phyloP scores from a whole-genome alignment of 352 stramenopile species.

The Phytopythium kandeliae region DNA sequence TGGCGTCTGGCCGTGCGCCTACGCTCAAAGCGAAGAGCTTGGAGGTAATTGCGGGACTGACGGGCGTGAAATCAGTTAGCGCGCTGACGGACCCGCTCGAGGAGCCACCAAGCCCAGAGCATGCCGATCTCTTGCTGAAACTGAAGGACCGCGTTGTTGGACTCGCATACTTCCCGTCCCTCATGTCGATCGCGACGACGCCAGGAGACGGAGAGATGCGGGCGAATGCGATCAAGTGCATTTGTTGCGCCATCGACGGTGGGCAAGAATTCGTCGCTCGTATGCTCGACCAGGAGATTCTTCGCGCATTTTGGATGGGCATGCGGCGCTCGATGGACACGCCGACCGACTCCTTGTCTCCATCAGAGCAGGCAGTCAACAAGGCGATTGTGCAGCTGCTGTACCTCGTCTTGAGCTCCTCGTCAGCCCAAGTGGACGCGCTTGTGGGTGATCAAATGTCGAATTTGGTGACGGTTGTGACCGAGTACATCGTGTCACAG shows the following conservation, averaged over 20 bases:
- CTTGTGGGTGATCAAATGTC: slow-evolving; percentile 54
- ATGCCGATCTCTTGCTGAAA: slow-evolving; percentile 37
- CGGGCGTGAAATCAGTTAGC: slow-evolving; percentile 43
- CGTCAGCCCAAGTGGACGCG: slow-evolving; percentile 38
- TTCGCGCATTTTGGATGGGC: slow-evolving; percentile 57
- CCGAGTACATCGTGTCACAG: slow-evolving; percentile 59
- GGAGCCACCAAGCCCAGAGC: slow-evolving; percentile 30
- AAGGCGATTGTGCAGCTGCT: slow-evolving; percentile 56
- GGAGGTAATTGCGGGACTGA: slow-evolving; percentile 45
- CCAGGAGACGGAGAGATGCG: slow-evolving; percentile 36
- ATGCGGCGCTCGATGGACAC: slow-evolving; percentile 62
- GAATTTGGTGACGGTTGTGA: slow-evolving; percentile 62
- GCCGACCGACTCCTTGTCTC: slow-evolving; percentile 20
- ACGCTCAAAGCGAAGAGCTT: slow-evolving; percentile 46
- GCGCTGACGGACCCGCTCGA: slow-evolving; percentile 38
- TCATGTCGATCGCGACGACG: slow-evolving; percentile 60
- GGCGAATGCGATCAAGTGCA: slow-evolving; percentile 60
- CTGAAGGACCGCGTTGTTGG: slow-evolving; percentile 62
- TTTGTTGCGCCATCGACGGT: slow-evolving; percentile 54
- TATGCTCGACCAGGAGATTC: slow-evolving; percentile 72
- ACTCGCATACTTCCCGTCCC: slow-evolving; percentile 46
- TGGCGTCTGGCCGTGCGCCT: slow-evolving; percentile 52
- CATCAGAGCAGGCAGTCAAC: slow-evolving; percentile 27
- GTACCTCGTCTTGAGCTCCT: slow-evolving; percentile 62
- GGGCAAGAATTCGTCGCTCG: slow-evolving; percentile 40